Evolutionary conservation across 1,139 yeast species (phyloP).

Genomic region (Nematodospora anomalae): DNA sequence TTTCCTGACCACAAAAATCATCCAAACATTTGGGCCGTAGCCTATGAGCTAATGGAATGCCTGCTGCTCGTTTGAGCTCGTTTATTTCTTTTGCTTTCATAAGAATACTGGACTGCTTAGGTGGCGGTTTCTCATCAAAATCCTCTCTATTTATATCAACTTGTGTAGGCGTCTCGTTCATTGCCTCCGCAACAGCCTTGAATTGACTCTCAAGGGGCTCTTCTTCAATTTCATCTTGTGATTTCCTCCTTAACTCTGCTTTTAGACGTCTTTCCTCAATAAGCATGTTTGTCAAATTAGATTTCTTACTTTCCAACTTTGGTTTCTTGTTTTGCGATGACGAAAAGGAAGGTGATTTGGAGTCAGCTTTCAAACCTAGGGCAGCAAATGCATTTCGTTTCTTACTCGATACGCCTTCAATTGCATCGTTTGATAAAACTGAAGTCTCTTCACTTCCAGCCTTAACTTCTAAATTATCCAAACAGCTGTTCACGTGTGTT

Average conservation of each 20-base stretch:
- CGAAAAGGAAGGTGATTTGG: constrained; percentile 13
- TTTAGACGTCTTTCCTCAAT: constrained; percentile 34
- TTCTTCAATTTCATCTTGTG: constrained; percentile 12
- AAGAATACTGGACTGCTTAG: constrained; percentile 14
- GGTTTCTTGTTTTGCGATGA: constrained; percentile 21
- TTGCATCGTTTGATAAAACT: constrained; percentile 7
- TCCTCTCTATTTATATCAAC: constrained; percentile 2
- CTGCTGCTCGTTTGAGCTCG: constrained; percentile 45
- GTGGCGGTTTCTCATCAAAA: constrained; percentile 2
- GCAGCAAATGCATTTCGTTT: constrained; percentile 27
- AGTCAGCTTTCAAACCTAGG: constrained; percentile 32
- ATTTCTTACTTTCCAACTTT: constrained; percentile 21
- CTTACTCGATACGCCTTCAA: constrained; percentile 8
- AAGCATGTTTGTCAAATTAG: constrained; percentile 32
- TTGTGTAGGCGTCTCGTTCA: not conserved
- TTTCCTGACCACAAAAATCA: constrained; percentile 86
- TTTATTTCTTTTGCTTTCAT: constrained; percentile 17
- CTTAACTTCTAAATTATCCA: constrained; percentile 22
- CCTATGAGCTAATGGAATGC: constrained; percentile 82
- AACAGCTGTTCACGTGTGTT: constrained; percentile 42
- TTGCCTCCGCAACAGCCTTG: constrained; percentile 7
- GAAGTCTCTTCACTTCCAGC: constrained; percentile 5
- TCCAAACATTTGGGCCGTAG: constrained; percentile 72
- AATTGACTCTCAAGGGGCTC: constrained; percentile 9
- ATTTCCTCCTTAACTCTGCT: constrained; percentile 12